phyloP scores from a whole-genome alignment of 192 early-diverging fungal species.

The Coemansia sp. region DNA sequence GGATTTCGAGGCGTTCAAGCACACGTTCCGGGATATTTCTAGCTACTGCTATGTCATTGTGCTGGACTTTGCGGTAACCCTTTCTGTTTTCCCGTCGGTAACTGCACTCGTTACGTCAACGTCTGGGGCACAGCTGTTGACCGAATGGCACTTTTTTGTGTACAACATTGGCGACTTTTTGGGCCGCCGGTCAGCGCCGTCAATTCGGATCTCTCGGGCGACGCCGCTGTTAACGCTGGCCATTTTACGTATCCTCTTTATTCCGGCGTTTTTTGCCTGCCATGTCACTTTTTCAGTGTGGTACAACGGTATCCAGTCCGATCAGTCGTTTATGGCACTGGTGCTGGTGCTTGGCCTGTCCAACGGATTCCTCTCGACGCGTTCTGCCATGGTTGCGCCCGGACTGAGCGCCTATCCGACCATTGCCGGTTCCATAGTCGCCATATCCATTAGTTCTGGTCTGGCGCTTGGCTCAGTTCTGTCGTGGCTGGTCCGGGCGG shows the following conservation, averaged over 20 bases:
- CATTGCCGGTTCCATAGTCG: conserved; percentile 65
- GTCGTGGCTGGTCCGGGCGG: conserved; percentile 48
- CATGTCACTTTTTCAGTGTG: conserved; percentile 59
- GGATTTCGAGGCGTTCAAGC: conserved; percentile 24
- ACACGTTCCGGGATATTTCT: conserved; percentile 49
- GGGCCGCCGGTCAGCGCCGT: conserved; percentile 57
- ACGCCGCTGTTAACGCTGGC: conserved; percentile 50
- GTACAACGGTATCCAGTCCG: conserved; percentile 59
- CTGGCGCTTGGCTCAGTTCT: conserved; percentile 67
- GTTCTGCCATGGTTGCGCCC: conserved; percentile 63
- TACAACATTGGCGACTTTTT: conserved; percentile 75
- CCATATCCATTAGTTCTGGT: conserved; percentile 64
- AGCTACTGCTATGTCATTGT: conserved; percentile 56
- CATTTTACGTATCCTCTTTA: conserved; percentile 56
- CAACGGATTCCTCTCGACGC: conserved; percentile 65
- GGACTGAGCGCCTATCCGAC: conserved; percentile 54
- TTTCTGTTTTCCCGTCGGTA: conserved; percentile 73
- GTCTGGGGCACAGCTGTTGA: conserved; percentile 37
- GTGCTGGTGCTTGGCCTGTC: conserved; percentile 61
- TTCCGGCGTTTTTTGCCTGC: conserved; percentile 70
- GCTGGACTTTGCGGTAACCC: conserved; percentile 65
- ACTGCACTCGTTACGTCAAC: conserved; percentile 65
- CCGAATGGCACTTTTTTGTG: conserved; percentile 66
- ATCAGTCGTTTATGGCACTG: conserved; percentile 45
- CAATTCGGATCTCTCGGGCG: conserved; percentile 20